Base-by-base conservation (phyloP, 2,329 filamentous ascomycete genomes). In the Mollisia scopiformis region DNA sequence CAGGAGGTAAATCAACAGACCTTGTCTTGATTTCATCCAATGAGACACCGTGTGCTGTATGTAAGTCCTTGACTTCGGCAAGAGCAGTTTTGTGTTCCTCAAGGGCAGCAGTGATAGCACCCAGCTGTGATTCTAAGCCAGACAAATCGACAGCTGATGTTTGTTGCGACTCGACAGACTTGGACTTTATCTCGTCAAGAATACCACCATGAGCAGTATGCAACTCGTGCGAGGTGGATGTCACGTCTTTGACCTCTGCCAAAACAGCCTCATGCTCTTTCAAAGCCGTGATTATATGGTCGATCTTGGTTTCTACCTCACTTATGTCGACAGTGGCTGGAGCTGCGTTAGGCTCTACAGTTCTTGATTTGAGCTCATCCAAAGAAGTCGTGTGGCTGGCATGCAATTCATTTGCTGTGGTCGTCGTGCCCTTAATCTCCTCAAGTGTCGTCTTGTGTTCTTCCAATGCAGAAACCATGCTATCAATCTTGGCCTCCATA, bases 11-110 rank as follows among this genome's bases (percentile, higher is more conserved):
- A 21, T 64, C 61, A 28, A 56, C 16, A 8, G 57, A 55, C 31
- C 55, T 50, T n/a, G 61, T 33, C 39, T 66, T 66, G 27, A 66
- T 59, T 37, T 66, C 60, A 28, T 60, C 54, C 11, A 66, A 56
- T 7, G 58, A 54, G n/a, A 57, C 37, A 13, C 55, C 43, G 19
- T 64, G 58, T 13, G 52, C 25, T 11, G 28, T 31, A 53, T 62
- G 52, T 11, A 43, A 58, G 10, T 66, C 63, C 16, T 59, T 54
- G 31, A 65, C 50, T 13, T 51, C 43, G 10, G 25, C 23, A 5
- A 65, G 52, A 23, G 58, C 31, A 3, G 55, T 25, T 16, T 55
- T 57, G 19, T 64, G 62, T 16, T 59, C 57, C 14, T 55, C 57
- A 11, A 59, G 51, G 13, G 28, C 30, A 11, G 50, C 28, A 14